A percentile compares a stretch with the other conserved stretches of the same genome.
Conservation (phyloP, 768 basidiomycete genomes). For the Erythrobasidium yunnanense region DNA sequence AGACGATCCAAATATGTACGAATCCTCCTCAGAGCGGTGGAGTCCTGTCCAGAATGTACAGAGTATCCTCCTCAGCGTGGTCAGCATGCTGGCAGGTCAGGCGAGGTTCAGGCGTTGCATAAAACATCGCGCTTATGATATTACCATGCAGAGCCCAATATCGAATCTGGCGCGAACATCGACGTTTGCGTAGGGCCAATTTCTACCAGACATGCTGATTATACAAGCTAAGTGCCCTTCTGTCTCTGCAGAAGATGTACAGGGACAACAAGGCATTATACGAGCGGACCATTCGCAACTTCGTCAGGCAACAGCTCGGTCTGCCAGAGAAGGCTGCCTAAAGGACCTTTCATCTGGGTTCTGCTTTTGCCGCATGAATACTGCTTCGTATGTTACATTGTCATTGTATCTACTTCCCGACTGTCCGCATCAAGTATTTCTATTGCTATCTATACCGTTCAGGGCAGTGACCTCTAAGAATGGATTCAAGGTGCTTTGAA, state of each 20-base stretch:
- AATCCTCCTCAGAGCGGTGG: conserved; percentile 92
- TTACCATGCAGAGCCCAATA: conserved; percentile 75
- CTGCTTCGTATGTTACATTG: too few species aligned
- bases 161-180: conserved; percentile 94
- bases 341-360: too few species aligned
- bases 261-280: conserved; percentile 80
- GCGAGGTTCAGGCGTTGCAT: not conserved
- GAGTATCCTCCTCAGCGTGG: conserved; percentile 59
- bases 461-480: too few species aligned
- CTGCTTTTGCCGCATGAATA: too few species aligned
- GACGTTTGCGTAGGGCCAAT: conserved; percentile 35
- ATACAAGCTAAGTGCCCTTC: not conserved
- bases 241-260: conserved; percentile 58
- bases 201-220: not conserved
- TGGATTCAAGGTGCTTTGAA: conserved; percentile 15
- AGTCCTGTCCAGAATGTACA: conserved; percentile 97
- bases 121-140: not conserved
- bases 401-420: too few species aligned
- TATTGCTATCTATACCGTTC: too few species aligned
- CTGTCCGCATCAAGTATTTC: too few species aligned
- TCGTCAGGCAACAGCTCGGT: conserved; percentile 76
- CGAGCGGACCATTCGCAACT: conserved; percentile 69
- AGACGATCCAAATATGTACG: conserved; percentile 60
- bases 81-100: conserved; percentile 90
- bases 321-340: conserved; percentile 18